These are phyloP conservation scores for Tolypocladium guangdongense DNA, from an alignment of 2,329 filamentous ascomycete species.

Conservation along the genomic window DNA sequence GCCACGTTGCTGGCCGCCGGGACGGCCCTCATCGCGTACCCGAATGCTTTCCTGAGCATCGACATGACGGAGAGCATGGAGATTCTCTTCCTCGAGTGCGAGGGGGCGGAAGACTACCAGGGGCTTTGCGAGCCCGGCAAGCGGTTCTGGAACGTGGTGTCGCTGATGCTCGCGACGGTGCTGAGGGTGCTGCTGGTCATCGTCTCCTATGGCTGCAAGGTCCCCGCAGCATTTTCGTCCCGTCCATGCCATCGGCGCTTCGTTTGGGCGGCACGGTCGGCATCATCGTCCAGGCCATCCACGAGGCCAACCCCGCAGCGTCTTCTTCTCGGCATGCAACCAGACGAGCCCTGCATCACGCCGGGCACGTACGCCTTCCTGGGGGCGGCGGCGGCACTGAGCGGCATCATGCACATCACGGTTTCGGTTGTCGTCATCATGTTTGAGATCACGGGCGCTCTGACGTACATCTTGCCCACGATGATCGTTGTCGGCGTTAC, in stretches of 20 bases:
- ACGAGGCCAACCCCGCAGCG: conserved; percentile 74
- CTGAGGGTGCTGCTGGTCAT: conserved; percentile 79
- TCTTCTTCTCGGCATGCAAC: conserved; percentile 84
- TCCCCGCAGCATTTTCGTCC: conserved; percentile 97
- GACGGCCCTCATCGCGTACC: conserved; percentile 91
- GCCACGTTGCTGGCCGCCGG: conserved; percentile 70
- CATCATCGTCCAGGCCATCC: conserved; percentile 80
- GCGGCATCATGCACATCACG: conserved; percentile 96
- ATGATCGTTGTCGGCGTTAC: conserved; percentile 99
- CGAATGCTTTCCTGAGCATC: conserved; percentile 87
- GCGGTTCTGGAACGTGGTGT: conserved; percentile 67
- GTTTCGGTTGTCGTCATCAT: conserved; percentile 97
- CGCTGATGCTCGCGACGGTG: conserved; percentile 67
- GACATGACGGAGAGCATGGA: conserved; percentile 99
- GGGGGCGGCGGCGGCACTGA: conserved; percentile 80
- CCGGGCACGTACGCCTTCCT: conserved; percentile 95
- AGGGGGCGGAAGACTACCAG: conserved; percentile 78
- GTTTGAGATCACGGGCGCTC: conserved; percentile 95
- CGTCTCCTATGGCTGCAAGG: conserved; percentile 94
- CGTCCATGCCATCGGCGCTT: conserved; percentile 93
- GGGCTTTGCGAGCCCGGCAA: conserved; percentile 74
- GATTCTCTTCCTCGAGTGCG: conserved; percentile 88
- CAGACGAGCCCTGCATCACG: conserved; percentile 91
- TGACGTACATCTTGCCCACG: conserved; percentile 93
- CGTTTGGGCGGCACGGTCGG: conserved; percentile 90